These are phyloP conservation scores for Mycogone perniciosa DNA, from an alignment of 2,329 filamentous ascomycete species.

Conservation along the genomic window DNA sequence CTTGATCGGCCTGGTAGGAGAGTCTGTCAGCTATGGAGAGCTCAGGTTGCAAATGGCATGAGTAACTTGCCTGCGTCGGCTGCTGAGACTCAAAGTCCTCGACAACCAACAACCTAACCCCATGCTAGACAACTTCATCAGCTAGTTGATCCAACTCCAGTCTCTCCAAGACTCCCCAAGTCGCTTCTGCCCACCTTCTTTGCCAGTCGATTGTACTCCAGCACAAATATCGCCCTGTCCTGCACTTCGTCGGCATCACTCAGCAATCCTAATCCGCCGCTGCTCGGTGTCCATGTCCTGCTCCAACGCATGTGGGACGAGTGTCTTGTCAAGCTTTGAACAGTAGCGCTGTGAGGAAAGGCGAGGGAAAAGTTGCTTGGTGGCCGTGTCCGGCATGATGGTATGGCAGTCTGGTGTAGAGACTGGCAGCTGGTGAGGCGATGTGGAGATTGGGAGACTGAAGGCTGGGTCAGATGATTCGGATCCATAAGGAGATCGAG, in stretches of 20 bases:
- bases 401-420: background rate
- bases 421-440: background rate
- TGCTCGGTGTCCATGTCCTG: constrained; percentile 53
- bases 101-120: constrained; percentile 37
- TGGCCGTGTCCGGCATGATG: constrained; percentile 15
- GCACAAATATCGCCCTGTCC: constrained; percentile 42
- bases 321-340: constrained; percentile 19
- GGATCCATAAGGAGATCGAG: background rate
- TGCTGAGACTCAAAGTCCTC: constrained; percentile 29
- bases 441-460: background rate
- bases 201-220: constrained; percentile 56
- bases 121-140: constrained; percentile 37
- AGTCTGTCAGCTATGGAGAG: background rate
- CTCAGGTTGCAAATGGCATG: background rate
- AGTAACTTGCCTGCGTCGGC: constrained; percentile 25
- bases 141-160: background rate
- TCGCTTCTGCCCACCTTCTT: constrained; percentile 38
- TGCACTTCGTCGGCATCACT: constrained; percentile 45
- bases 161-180: background rate
- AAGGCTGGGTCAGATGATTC: background rate
- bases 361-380: constrained; percentile 22
- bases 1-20: constrained; percentile 15
- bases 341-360: constrained; percentile 21
- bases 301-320: constrained; percentile 33
- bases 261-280: constrained; percentile 40